A percentile compares a stretch with the other conserved stretches of the same genome.
These are phyloP conservation scores for Prunus fruticosa DNA, from an alignment of 306 rosid species.

Conservation along the genomic window DNA sequence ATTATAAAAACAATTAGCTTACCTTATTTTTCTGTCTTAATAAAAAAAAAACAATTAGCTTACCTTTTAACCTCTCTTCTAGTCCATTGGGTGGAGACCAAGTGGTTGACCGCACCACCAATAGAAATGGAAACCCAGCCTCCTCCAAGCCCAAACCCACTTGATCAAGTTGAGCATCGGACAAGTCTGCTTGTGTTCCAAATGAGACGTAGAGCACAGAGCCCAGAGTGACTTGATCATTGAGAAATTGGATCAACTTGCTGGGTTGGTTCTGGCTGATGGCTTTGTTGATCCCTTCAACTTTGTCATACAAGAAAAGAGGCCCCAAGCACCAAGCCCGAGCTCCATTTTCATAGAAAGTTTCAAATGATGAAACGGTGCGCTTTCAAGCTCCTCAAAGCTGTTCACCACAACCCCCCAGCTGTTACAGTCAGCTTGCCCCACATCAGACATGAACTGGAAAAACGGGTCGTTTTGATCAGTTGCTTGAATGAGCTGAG, in stretches of 20 bases:
- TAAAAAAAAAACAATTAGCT: neutral
- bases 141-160: slow-evolving; percentile 31
- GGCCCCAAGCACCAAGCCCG: slow-evolving; percentile 34
- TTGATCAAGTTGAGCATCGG: slow-evolving; percentile 31
- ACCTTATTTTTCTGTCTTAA: no score
- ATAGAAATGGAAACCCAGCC: slow-evolving; percentile 21
- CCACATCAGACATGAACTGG: slow-evolving; percentile 10
- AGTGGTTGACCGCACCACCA: slow-evolving; percentile 26
- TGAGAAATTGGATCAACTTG: neutral
- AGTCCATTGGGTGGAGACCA: slow-evolving; percentile 21
- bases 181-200: slow-evolving; percentile 28
- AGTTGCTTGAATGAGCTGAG: slow-evolving; percentile 1
- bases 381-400: slow-evolving; percentile 26
- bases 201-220: slow-evolving; percentile 33
- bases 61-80: neutral
- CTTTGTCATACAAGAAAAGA: slow-evolving; percentile 15
- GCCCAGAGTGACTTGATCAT: neutral
- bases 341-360: slow-evolving; percentile 10
- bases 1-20: no score
- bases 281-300: neutral
- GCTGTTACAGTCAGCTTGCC: slow-evolving; percentile 18
- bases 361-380: slow-evolving; percentile 12
- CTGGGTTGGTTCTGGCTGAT: neutral
- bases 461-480: neutral
- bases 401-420: slow-evolving; percentile 32